Base-by-base conservation (phyloP, 1,139 yeast species). In the Fermentozyma sake region DNA sequence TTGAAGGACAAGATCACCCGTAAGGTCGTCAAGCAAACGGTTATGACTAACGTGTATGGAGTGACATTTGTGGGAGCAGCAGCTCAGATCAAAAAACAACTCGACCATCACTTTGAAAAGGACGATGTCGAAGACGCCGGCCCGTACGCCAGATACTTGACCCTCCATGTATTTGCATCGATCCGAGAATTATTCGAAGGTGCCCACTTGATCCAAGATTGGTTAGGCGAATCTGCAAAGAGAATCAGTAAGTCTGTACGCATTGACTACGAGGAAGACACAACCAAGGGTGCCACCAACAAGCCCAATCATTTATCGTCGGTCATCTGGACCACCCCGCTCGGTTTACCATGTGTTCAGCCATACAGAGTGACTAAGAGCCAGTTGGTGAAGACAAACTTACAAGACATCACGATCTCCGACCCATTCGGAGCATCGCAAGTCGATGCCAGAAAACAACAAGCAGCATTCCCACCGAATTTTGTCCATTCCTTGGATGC, bases 31-130 rank as follows among this genome's bases (percentile, higher is more conserved):
- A 91, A 91, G 53, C 97, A 91, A 55, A 86, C 98, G 0, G 98
- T 91, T 16, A 91, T 91, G 99, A 91, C 99, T 2, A 89, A 87
- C 46, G 99, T 91, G 23, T 91, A 93, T 51, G 99, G 99, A 44
- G 99, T 91, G 8, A 91, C 99, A 0, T 86, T 75, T 52, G 74
- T 86, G 37, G 99, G 99, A 12, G 98, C 97, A 0, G 74, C 86
- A 15, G 80, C 79, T 4, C 99, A 91, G 60, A 86, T 91, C 45
- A 72, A 71, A 34, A 81, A 78, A 42, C 85, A 82, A 51, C 55
- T 78, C 23, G 63, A 55, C 21, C 62, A 55, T 33, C 54, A 58
- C 34, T 72, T 65, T 42, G 64, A 53, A 33, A 61, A 58, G 44
- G 68, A 62, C 59, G 45, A 61, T 56, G 40, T 72, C 51, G 51